A percentile compares a stretch with the other conserved stretches of the same genome.
Evolutionary conservation across 1,284 basidiomycete genomes (phyloP).

Genomic region (Gymnopus androsaceus): DNA sequence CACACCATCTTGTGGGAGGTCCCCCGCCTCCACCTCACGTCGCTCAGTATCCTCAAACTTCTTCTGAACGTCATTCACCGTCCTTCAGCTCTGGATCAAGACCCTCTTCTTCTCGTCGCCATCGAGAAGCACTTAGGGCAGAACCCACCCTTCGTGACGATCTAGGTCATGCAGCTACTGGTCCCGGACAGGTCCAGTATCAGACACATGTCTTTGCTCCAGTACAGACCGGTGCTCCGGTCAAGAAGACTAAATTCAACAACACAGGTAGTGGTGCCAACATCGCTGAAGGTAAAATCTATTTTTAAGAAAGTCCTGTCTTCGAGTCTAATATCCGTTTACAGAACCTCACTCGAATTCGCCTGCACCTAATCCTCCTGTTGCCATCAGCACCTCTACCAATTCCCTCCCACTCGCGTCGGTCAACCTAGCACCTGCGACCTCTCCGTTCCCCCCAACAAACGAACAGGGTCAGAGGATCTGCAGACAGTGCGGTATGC

Average conservation of each 20-base stretch:
- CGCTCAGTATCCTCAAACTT: not conserved
- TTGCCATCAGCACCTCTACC: not conserved
- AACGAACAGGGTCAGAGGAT: conserved; percentile 71
- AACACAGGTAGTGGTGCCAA: conserved; percentile 20
- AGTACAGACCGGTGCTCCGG: conserved; percentile 66
- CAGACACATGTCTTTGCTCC: conserved; percentile 72
- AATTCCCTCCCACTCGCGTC: conserved; percentile 3
- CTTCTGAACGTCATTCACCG: conserved; percentile 1
- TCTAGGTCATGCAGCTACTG: not conserved
- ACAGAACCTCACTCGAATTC: conserved; percentile 9
- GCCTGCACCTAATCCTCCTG: conserved; percentile 1
- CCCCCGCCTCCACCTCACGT: conserved; percentile 1
- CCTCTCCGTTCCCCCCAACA: conserved; percentile 46
- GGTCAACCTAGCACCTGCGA: conserved; percentile 8
- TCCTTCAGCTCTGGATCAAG: not conserved
- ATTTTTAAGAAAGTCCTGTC: not conserved
- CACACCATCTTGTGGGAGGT: conserved; percentile 7
- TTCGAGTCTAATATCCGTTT: not conserved
- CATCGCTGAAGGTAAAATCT: conserved; percentile 16
- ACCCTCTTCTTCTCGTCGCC: conserved; percentile 5
- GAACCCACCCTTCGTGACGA: conserved; percentile 6
- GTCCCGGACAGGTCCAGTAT: conserved; percentile 36
- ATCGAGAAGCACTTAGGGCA: not conserved
- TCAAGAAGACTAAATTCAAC: conserved; percentile 55
- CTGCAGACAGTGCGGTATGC: conserved; percentile 60